A percentile compares a stretch with the other conserved stretches of the same genome.
Conservation (phyloP, 78 protist genomes). For the Polysphondylium violaceum region DNA sequence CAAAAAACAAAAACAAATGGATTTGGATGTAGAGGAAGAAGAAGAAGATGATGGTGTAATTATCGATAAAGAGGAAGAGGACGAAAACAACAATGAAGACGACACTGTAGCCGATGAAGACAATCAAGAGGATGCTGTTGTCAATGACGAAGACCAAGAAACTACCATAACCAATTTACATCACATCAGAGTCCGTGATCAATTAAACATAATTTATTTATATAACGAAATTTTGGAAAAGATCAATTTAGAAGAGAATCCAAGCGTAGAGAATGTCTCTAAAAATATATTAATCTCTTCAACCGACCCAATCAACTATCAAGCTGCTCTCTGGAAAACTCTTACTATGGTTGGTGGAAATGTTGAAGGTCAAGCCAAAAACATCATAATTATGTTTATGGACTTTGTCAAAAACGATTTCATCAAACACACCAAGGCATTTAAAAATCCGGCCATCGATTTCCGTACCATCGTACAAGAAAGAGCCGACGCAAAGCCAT, state of each 20-base stretch:
- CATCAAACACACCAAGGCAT: neutral
- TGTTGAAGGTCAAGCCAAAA: conserved; percentile 30
- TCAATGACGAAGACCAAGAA: neutral
- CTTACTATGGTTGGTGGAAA: conserved; percentile 14
- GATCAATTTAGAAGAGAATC: neutral
- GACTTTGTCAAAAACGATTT: conserved; percentile 29
- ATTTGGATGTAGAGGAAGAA: neutral
- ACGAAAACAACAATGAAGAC: conserved; percentile 11
- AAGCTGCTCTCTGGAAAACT: conserved; percentile 44
- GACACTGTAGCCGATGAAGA: neutral
- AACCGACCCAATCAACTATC: conserved; percentile 18
- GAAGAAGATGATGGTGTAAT: conserved; percentile 6
- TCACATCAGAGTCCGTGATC: conserved; percentile 3
- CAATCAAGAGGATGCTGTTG: neutral
- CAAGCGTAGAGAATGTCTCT: neutral
- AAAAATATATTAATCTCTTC: conserved; percentile 31
- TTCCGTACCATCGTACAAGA: neutral
- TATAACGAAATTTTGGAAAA: conserved; percentile 16
- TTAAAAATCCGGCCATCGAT: neutral
- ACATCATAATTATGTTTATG: conserved; percentile 24
- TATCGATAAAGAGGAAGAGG: conserved; percentile 17
- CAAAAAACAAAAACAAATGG: neutral
- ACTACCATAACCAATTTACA: neutral
- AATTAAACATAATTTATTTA: neutral
- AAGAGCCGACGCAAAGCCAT: neutral